Percentiles rank a stretch among this genome's conserved stretches.
These are phyloP conservation scores for Lyophyllum semitale DNA, from an alignment of 768 basidiomycete species.

Conservation along the genomic window DNA sequence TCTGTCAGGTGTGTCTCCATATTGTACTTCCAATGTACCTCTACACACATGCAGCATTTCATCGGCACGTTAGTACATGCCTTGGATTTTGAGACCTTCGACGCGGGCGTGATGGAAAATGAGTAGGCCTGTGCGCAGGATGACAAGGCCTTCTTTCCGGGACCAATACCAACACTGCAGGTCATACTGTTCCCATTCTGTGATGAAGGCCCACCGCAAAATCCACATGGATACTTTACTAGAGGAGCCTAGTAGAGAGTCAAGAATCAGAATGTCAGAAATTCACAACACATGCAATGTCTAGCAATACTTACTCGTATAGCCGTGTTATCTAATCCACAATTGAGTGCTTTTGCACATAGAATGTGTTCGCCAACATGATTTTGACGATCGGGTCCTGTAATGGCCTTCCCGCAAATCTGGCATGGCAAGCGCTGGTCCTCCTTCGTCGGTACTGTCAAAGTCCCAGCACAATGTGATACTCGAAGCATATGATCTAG, in stretches of 20 bases:
- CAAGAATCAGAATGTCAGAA: too few species aligned
- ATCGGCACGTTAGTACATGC: too few species aligned
- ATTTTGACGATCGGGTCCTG: constrained; percentile 12
- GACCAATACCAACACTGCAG: too few species aligned
- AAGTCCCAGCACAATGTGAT: background rate
- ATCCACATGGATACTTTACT: too few species aligned
- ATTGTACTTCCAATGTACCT: too few species aligned
- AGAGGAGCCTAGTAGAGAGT: too few species aligned
- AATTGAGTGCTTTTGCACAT: constrained; percentile 12
- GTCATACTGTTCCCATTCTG: constrained; percentile 16
- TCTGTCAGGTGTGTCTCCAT: too few species aligned
- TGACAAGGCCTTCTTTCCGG: constrained; percentile 16
- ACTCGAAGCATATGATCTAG: background rate
- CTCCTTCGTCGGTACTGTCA: background rate
- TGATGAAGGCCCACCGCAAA: constrained; percentile 3
- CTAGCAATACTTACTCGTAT: background rate
- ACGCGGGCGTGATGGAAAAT: constrained; percentile 11
- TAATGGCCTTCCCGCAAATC: constrained; percentile 6
- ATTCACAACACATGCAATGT: background rate
- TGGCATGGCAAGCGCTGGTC: constrained; percentile 3
- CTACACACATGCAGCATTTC: too few species aligned
- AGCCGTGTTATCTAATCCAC: too few species aligned
- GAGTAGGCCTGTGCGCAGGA: constrained; percentile 10
- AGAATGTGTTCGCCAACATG: constrained; percentile 17
- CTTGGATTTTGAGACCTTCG: too few species aligned